Conservation (phyloP, 148 eudicot genomes). For the Euryodendron excelsum region DNA sequence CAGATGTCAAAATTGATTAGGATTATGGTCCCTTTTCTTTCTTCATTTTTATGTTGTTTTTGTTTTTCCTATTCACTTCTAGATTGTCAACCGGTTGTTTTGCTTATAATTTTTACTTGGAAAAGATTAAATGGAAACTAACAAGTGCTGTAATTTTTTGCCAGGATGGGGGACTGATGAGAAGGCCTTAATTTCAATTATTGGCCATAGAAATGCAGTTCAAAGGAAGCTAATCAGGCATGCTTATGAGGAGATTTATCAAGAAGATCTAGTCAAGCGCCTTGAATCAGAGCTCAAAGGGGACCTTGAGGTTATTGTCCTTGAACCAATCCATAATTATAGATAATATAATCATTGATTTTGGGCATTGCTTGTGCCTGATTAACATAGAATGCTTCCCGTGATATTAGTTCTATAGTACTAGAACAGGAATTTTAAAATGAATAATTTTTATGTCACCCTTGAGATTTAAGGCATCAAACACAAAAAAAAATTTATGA, state of each 20-base stretch:
- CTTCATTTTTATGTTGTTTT: not conserved
- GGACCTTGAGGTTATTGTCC: constrained; percentile 49
- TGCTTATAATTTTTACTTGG: too few relatives aligned
- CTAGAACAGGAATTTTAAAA: too few relatives aligned
- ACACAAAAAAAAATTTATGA: too few relatives aligned
- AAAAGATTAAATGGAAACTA: not conserved
- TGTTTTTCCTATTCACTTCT: too few relatives aligned
- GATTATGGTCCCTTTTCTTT: not conserved
- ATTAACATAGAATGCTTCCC: too few relatives aligned
- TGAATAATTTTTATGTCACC: not conserved
- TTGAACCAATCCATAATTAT: too few relatives aligned
- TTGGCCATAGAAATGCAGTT: constrained; percentile 56
- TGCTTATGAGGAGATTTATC: constrained; percentile 52
- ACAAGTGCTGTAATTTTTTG: too few relatives aligned
- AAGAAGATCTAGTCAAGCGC: constrained; percentile 54
- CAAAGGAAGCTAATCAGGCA: constrained; percentile 62
- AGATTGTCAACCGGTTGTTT: too few relatives aligned
- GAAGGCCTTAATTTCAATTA: constrained; percentile 51
- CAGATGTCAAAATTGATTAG: not conserved
- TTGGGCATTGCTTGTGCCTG: too few relatives aligned
- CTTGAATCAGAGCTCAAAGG: constrained; percentile 64
- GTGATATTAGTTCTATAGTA: too few relatives aligned
- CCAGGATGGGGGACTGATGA: constrained; percentile 80
- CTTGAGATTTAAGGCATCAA: too few relatives aligned
- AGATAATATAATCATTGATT: too few relatives aligned